phyloP scores from a whole-genome alignment of 176 grass and related monocot species.

The Carex littledalei region DNA sequence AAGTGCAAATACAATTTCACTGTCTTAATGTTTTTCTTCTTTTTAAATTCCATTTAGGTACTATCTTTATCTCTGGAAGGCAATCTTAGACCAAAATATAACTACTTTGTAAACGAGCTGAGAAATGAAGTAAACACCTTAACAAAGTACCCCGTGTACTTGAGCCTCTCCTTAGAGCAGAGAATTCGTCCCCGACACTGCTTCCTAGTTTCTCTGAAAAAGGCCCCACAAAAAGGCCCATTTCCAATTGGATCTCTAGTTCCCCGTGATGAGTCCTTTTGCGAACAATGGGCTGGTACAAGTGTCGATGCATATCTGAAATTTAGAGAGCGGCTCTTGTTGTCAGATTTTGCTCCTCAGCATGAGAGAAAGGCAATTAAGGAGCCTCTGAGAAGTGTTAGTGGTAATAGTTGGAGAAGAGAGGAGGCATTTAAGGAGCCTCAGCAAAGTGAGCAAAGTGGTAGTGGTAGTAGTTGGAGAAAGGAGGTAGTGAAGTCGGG shows the following conservation, averaged over 20 bases:
- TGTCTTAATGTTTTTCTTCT: conserved; percentile 15
- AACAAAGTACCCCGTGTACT: conserved; percentile 94
- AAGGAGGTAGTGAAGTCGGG: conserved; percentile 14
- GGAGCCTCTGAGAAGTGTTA: conserved; percentile 16
- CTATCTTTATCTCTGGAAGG: conserved; percentile 84
- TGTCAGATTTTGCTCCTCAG: conserved; percentile 47
- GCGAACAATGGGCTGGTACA: conserved; percentile 84
- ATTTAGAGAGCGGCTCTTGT: conserved; percentile 67
- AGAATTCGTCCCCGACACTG: conserved; percentile 83
- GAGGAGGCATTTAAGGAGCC: background rate
- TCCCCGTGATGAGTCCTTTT: conserved; percentile 81
- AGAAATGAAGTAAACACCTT: conserved; percentile 65
- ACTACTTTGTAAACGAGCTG: conserved; percentile 76
- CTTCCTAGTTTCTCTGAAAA: conserved; percentile 89
- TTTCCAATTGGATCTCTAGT: conserved; percentile 93
- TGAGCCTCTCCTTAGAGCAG: conserved; percentile 89
- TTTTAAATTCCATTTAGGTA: conserved; percentile 48
- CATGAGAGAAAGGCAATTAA: conserved; percentile 48
- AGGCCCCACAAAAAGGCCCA: conserved; percentile 76
- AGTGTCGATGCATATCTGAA: conserved; percentile 79
- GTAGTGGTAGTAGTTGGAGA: conserved; percentile 1
- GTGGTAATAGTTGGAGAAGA: background rate
- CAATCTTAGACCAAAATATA: conserved; percentile 79
- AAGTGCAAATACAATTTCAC: background rate
- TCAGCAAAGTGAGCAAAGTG: conserved; percentile 2